These are phyloP conservation scores for Beauveria sp. DNA, from an alignment of 2,329 filamentous ascomycete genomes.

Conservation along the genomic window DNA sequence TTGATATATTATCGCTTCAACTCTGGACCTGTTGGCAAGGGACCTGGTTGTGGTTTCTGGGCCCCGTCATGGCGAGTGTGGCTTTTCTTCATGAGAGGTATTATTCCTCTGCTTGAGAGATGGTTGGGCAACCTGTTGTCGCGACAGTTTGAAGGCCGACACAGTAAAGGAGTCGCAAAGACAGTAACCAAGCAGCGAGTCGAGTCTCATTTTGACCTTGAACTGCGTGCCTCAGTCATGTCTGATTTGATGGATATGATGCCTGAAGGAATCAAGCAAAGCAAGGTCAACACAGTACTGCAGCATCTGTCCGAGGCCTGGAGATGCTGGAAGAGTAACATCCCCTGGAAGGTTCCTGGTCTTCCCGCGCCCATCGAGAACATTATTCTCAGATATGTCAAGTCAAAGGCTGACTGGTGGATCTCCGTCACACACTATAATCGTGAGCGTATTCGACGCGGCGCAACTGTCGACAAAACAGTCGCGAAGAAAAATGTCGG, in stretches of 20 bases:
- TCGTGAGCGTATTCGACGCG: constrained; percentile 89
- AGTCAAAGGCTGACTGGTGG: constrained; percentile 99
- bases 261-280: constrained; percentile 99
- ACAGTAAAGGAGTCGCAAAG: constrained; percentile 98
- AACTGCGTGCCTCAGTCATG: constrained; percentile 97
- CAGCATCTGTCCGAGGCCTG: constrained; percentile 97
- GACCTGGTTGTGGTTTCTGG: constrained; percentile 98
- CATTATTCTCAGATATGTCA: constrained; percentile 96
- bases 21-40: constrained; percentile 91
- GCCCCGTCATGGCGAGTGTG: constrained; percentile 97
- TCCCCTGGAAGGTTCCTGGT: constrained; percentile 98
- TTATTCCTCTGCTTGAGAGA: constrained; percentile 90
- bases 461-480: constrained; percentile 97
- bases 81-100: constrained; percentile 98
- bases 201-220: constrained; percentile 95
- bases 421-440: constrained; percentile 99
- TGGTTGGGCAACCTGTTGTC: constrained; percentile 97
- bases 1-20: constrained; percentile 99
- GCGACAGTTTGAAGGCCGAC: constrained; percentile 94
- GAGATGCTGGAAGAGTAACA: constrained; percentile 99
- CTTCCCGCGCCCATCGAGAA: constrained; percentile 96
- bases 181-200: constrained; percentile 99
- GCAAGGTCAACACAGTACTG: constrained; percentile 95
- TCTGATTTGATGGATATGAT: constrained; percentile 99
- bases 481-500: constrained; percentile 99